Base-by-base conservation (phyloP, 768 basidiomycete species). In the Suillus weaverae region DNA sequence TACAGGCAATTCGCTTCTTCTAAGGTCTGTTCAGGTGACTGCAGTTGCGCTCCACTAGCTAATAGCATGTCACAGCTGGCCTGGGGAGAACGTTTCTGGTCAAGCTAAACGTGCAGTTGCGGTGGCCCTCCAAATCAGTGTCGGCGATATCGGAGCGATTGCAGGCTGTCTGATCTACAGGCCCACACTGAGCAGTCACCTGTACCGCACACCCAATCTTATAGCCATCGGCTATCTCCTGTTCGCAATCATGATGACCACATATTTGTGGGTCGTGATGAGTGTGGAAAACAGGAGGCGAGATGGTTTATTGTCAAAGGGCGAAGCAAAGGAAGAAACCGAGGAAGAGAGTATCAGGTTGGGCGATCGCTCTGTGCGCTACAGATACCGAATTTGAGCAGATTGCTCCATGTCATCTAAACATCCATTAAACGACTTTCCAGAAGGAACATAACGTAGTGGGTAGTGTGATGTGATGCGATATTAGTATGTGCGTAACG, bases 31-130 rank as follows among this genome's bases (percentile, higher is more conserved):
- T 30, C 33, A n/a, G 20, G 11, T 54, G n/a, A 62, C 35, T 18
- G 30, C 35, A 53, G 64, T 46, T 41, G 54, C 4, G 26, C n/a
- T 38, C 38, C 22, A 41, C 18, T 30, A 18, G 13, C 35, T 56
- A n/a, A n/a, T n/a, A 48, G 26, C 32, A 16, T 26, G 44, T 46
- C n/a, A 60, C 32, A 73, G 83, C 62, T 88, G 88, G 85, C 85
- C 86, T 1, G 80, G 83, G 20, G 87, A 89, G 73, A 89, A 89
- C 66, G 86, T 89, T n/a, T 86, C 86, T 14, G 85, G 83, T 13
- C 87, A 89, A 68, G 89, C 87, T 4, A 88, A 89, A 71, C 82
- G 88, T 14, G 86, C 88, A 0, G 80, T 86, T 2, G 85, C 84
- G 1, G 80, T 86, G 4, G 88, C 85, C 1, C 82, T 86, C 81